Base-by-base conservation (phyloP, 768 basidiomycete species). In the Podaxis sp. region DNA sequence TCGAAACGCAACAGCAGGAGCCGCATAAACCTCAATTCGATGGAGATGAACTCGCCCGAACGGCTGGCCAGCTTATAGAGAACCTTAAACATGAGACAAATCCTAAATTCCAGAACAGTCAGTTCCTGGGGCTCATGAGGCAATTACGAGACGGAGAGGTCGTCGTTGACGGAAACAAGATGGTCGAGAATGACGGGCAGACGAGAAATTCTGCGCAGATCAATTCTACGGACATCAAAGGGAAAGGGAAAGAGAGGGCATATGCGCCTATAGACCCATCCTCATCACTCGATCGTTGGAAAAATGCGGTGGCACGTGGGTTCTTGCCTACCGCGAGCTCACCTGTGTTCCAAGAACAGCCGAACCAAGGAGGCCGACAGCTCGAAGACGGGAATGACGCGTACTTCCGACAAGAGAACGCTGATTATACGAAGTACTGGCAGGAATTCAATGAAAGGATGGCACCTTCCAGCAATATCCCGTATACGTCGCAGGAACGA, bases 101-200 rank as follows among this genome's bases (percentile, higher is more conserved):
- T 70, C 85, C 88, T 38, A 97, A 96, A 72, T 95, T 97, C 69
- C 82, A 86, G 74, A 84, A 93, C 36, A 94, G 92, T 73, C 81
- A 84, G 63, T 97, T 97, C 72, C 79, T 97, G 80, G 82, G 82
- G 22, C 80, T 97, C 28, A 96, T 97, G 95, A 84, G 83, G 56
- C 87, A 92, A 72, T 75, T 97, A 60, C 80, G 92, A 41, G 95
- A 95, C 73, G 84, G 87, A 7, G 84, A 90, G 69, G 80, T 93
- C 44, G 81, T 87, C 15, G 88, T 96, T 2, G 87, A 91, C 53
- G 91, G 89, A 20, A 88, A 95, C 69, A 75, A 87, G 56, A 84
- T 97, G 74, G 90, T 96, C 11, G 75, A 83, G 62, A 86, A 78
- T 56, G 78, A 78, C 52, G 78, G 76, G 11, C 72, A 74, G 24